Percentiles rank a stretch among this genome's conserved stretches.
phyloP scores from a whole-genome alignment of 192 early-diverging fungal species.

The Podila horticola region DNA sequence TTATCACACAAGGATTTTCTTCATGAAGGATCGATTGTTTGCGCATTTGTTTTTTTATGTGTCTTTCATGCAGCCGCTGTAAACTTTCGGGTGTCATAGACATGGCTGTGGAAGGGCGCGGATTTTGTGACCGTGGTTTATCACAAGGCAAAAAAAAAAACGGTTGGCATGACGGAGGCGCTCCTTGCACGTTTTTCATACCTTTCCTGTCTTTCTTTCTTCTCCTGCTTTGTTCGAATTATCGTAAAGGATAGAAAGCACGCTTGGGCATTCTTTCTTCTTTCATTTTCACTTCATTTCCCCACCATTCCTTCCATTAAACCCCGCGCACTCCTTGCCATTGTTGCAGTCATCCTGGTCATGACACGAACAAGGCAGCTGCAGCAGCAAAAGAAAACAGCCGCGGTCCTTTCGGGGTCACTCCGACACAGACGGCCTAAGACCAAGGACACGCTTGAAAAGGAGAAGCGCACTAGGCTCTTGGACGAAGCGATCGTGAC shows the following conservation, averaged over 20 bases:
- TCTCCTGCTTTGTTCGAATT: too few relatives aligned
- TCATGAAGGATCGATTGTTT: too few relatives aligned
- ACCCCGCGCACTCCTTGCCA: conserved; percentile 28
- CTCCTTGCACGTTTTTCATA: too few relatives aligned
- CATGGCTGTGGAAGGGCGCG: too few relatives aligned
- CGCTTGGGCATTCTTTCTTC: conserved; percentile 3
- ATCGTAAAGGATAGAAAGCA: background rate
- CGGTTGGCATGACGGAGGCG: too few relatives aligned
- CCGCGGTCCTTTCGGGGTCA: background rate
- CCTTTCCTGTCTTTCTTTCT: too few relatives aligned
- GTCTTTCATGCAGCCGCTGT: too few relatives aligned
- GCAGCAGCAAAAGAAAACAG: conserved; percentile 16
- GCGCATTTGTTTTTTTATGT: too few relatives aligned
- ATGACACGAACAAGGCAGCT: conserved; percentile 45
- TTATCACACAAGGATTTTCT: too few relatives aligned
- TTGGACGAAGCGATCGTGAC: conserved; percentile 57
- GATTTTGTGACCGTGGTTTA: too few relatives aligned
- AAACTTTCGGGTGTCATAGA: too few relatives aligned
- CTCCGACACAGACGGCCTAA: conserved; percentile 23
- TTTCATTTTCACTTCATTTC: background rate
- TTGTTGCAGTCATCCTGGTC: conserved; percentile 35
- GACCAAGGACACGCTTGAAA: conserved; percentile 33
- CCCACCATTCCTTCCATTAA: conserved; percentile 49
- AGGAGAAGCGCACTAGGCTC: conserved; percentile 48
- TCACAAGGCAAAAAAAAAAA: too few relatives aligned